phyloP scores from a whole-genome alignment of 192 early-diverging fungal species.

The Neocallimastix lanati region DNA sequence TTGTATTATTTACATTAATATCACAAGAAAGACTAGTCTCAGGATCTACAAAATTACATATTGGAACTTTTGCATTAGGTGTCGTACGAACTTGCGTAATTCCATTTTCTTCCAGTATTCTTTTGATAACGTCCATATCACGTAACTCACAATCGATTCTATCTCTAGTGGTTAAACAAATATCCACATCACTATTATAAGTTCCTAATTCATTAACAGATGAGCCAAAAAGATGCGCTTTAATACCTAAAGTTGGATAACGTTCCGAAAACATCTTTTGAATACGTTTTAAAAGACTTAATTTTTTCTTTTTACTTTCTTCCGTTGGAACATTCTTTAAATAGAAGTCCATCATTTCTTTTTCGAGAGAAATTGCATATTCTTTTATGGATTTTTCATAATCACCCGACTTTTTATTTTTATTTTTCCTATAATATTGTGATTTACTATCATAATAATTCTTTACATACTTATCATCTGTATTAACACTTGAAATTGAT shows the following conservation, averaged over 20 bases:
- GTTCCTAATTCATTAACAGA: not conserved
- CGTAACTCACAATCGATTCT: not conserved
- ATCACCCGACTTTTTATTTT: not conserved
- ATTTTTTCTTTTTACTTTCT: not conserved
- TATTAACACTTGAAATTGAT: not conserved
- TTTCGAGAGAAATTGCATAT: not conserved
- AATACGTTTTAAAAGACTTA: not conserved
- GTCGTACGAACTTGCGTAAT: not conserved
- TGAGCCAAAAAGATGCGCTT: not conserved
- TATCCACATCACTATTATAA: not conserved
- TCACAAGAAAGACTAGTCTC: not conserved
- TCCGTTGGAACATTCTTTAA: not conserved
- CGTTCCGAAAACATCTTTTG: not conserved
- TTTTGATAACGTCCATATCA: not conserved
- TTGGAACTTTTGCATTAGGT: not conserved
- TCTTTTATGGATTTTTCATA: not conserved
- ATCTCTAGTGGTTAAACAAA: not conserved
- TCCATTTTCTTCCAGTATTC: not conserved
- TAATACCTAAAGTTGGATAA: not conserved
- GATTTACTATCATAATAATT: not conserved
- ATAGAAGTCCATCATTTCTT: not conserved
- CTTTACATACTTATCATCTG: not conserved
- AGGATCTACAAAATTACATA: not conserved
- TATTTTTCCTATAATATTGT: not conserved
- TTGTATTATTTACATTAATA: not conserved